Conservation (phyloP, 2,329 filamentous ascomycete species). For the Ophiocordyceps camponoti-leonardi region DNA sequence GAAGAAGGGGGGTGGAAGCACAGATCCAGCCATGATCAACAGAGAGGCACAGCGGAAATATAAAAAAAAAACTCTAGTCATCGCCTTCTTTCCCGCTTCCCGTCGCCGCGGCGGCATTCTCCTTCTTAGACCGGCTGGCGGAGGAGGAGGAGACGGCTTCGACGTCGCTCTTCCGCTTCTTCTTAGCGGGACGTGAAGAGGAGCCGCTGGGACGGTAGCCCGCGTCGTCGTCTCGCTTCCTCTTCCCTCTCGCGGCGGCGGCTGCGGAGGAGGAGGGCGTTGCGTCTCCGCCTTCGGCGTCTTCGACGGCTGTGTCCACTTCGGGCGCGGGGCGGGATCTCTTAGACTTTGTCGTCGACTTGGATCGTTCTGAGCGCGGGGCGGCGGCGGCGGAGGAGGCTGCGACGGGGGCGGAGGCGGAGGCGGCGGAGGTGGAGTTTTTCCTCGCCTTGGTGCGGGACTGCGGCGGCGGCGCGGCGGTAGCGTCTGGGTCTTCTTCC, state of each 20-base stretch:
- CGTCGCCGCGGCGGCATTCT: conserved; percentile 2
- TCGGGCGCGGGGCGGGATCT: conserved; percentile 9
- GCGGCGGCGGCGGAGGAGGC: too few relatives aligned
- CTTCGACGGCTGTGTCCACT: conserved; percentile 21
- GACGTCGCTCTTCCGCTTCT: conserved; percentile 39
- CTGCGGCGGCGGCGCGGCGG: background rate
- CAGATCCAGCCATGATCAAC: background rate
- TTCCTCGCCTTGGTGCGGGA: background rate
- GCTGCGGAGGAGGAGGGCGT: conserved; percentile 11
- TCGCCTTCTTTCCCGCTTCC: background rate
- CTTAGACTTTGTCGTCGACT: conserved; percentile 22
- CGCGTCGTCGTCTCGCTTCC: conserved; percentile 41
- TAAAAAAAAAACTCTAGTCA: background rate
- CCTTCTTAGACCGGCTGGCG: conserved; percentile 18
- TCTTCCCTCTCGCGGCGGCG: conserved; percentile 19
- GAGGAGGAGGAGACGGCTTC: conserved; percentile 16
- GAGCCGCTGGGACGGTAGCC: conserved; percentile 44
- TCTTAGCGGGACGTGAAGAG: conserved; percentile 33
- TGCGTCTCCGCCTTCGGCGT: conserved; percentile 13
- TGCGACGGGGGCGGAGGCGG: background rate
- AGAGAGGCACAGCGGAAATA: too few relatives aligned
- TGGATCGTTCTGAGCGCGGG: conserved; percentile 8
- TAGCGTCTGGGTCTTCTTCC: conserved; percentile 5
- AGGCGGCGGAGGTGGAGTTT: background rate
- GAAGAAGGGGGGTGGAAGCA: too few relatives aligned